Conservation (phyloP, 331 rosid genomes). For the Ulmus americana region DNA sequence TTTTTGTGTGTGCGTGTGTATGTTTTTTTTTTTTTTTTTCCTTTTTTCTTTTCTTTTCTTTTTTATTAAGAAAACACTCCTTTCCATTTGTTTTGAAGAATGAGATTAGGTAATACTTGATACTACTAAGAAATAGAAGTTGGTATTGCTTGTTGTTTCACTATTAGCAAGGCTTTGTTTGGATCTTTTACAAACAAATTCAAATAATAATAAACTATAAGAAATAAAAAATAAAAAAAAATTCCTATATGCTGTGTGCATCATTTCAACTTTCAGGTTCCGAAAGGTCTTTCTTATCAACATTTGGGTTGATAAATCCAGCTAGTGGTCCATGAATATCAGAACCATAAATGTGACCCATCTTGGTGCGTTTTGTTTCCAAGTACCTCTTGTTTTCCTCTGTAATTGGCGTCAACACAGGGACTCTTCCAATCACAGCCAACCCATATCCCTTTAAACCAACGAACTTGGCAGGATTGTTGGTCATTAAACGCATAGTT, state of each 20-base stretch:
- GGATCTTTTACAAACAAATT: too few relatives aligned
- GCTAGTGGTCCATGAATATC: constrained; percentile 46
- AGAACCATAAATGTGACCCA: constrained; percentile 86
- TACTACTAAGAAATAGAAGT: too few relatives aligned
- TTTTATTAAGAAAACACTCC: too few relatives aligned
- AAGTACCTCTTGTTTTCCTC: constrained; percentile 62
- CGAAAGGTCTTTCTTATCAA: constrained; percentile 13
- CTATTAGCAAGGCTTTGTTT: too few relatives aligned
- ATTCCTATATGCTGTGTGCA: background rate
- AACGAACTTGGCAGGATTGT: constrained; percentile 76
- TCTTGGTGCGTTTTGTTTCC: constrained; percentile 75
- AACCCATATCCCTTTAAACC: constrained; percentile 75
- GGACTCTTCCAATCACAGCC: constrained; percentile 74
- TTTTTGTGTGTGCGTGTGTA: too few relatives aligned
- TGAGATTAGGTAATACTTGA: too few relatives aligned
- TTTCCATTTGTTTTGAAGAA: too few relatives aligned
- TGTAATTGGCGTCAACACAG: constrained; percentile 70
- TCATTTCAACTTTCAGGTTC: background rate
- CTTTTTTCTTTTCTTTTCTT: too few relatives aligned
- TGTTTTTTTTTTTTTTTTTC: too few relatives aligned
- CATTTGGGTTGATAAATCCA: constrained; percentile 32
- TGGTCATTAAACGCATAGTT: constrained; percentile 76
- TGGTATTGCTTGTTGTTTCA: too few relatives aligned
- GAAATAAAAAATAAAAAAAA: background rate
- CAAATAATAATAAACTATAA: background rate